Evolutionary conservation across 495 filamentous ascomycete species (phyloP), one percentile per base, ranked within the genome.

Genomic region (Bombardia bombarda): DNA sequence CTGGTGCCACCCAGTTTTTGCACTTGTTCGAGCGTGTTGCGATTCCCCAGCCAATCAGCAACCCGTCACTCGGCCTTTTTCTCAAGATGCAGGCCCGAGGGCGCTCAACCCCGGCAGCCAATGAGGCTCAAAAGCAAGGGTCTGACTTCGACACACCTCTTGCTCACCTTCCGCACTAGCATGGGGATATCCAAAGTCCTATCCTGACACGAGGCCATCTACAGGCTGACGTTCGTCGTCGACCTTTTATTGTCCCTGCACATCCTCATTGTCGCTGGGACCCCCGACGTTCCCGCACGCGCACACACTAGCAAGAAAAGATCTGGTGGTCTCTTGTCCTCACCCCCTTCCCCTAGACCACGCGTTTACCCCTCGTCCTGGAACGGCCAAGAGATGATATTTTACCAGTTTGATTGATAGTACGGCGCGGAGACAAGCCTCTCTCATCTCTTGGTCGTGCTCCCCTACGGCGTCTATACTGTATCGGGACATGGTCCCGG

Each of bases 61-160:
- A 5, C 16, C 40, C n/a, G 24, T 19, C 20, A 42, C 20, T 52
- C 50, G 54, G 40, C 26, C 42, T 46, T 54, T 56, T 39, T 48
- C 47, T 38, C 47, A 38, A 47, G 51, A 53, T 56, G 53, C 55
- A 41, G 47, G 54, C 55, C 59, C 47, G 49, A 51, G 40, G 55
- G 57, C 54, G 54, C 51, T 43, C 46, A 49, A 44, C 25, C n/a
- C 42, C 32, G 31, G 34, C 47, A 58, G 50, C 60, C 60, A 61
- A 62, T 62, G 55, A 58, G 44, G 46, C 55, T 50, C 57, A 51
- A 55, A 38, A 61, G 43, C 60, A 62, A 57, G 60, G 60, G 53
- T 62, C 42, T 33, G 49, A 54, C 46, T 47, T 47, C 52, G 42
- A 50, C 49, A 57, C 56, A 57, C 53, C 58, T 61, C 53, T 43